Conservation (phyloP, 2,329 filamentous ascomycete species). For the Penicillium sp. region DNA sequence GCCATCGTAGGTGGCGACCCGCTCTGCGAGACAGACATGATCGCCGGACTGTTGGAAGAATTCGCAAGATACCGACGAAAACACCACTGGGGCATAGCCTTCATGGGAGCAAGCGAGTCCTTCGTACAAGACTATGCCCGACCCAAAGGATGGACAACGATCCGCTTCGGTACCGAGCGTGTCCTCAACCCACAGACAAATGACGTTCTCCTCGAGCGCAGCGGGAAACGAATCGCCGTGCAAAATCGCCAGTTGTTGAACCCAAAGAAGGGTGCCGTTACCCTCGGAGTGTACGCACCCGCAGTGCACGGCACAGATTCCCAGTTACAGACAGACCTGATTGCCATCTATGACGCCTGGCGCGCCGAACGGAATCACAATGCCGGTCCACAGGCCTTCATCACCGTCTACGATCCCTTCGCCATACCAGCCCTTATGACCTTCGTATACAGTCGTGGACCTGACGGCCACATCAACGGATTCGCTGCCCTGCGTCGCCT, state of each 20-base stretch:
- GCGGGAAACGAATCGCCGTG: conserved; percentile 36
- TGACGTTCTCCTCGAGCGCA: conserved; percentile 33
- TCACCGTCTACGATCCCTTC: conserved; percentile 42
- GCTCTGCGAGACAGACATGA: conserved; percentile 27
- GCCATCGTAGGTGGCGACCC: conserved; percentile 41
- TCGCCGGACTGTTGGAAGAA: conserved; percentile 30
- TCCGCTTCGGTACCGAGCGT: conserved; percentile 38
- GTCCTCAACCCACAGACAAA: conserved; percentile 41
- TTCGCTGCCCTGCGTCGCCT: conserved; percentile 39
- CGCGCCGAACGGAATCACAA: conserved; percentile 32
- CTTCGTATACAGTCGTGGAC: conserved; percentile 37
- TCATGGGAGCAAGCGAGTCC: conserved; percentile 34
- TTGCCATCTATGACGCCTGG: conserved; percentile 38
- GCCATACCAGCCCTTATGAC: conserved; percentile 38
- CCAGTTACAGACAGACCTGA: conserved; percentile 30
- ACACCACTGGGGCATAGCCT: conserved; percentile 31
- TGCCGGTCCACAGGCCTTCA: conserved; percentile 34
- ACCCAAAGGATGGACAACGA: conserved; percentile 30
- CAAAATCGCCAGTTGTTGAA: conserved; percentile 38
- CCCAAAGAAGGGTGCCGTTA: conserved; percentile 30
- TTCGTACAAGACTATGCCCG: conserved; percentile 30
- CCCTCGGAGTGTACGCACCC: conserved; percentile 35
- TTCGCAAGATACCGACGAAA: conserved; percentile 33
- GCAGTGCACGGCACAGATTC: conserved; percentile 26
- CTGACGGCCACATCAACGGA: conserved; percentile 30